phyloP scores from a whole-genome alignment of 495 filamentous ascomycete genomes.

The Hypoxylon lenormandii region DNA sequence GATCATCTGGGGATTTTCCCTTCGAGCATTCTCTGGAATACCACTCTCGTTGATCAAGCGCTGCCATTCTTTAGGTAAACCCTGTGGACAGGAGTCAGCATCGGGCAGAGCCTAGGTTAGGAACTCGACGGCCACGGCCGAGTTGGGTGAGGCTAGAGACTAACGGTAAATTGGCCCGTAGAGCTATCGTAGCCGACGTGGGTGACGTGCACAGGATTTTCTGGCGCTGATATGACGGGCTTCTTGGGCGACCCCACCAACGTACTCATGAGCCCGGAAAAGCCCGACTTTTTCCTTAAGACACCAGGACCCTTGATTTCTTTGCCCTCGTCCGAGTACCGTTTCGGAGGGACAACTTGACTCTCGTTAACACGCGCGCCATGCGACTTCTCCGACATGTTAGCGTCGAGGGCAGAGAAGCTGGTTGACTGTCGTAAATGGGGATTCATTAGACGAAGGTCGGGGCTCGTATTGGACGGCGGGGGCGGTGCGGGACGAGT shows the following conservation, averaged over 20 bases:
- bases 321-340: slow-evolving; percentile 86
- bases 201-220: slow-evolving; percentile 97
- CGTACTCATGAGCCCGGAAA: slow-evolving; percentile 94
- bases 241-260: slow-evolving; percentile 89
- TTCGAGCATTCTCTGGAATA: slow-evolving; percentile 94
- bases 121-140: slow-evolving; percentile 20
- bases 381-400: slow-evolving; percentile 63
- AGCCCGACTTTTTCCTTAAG: slow-evolving; percentile 88
- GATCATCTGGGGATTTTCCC: slow-evolving; percentile 93
- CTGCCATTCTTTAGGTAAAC: slow-evolving; percentile 98
- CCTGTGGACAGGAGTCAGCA: slow-evolving; percentile 63
- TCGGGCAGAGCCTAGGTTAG: slow-evolving; percentile 26
- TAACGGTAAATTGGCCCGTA: slow-evolving; percentile 94
- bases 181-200: slow-evolving; percentile 97
- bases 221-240: slow-evolving; percentile 91
- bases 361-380: slow-evolving; percentile 67
- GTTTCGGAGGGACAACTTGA: slow-evolving; percentile 72
- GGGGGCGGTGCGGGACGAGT: slow-evolving; percentile 65
- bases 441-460: slow-evolving; percentile 66
- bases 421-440: slow-evolving; percentile 82
- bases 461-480: slow-evolving; percentile 69
- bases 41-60: slow-evolving; percentile 92
- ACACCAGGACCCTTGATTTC: slow-evolving; percentile 67
- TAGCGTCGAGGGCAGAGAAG: slow-evolving; percentile 71
- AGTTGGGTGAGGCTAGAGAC: slow-evolving; percentile 62